A percentile compares a stretch with the other conserved stretches of the same genome.
phyloP scores from a whole-genome alignment of 345 rosid species.

The Hibiscus syriacus region DNA sequence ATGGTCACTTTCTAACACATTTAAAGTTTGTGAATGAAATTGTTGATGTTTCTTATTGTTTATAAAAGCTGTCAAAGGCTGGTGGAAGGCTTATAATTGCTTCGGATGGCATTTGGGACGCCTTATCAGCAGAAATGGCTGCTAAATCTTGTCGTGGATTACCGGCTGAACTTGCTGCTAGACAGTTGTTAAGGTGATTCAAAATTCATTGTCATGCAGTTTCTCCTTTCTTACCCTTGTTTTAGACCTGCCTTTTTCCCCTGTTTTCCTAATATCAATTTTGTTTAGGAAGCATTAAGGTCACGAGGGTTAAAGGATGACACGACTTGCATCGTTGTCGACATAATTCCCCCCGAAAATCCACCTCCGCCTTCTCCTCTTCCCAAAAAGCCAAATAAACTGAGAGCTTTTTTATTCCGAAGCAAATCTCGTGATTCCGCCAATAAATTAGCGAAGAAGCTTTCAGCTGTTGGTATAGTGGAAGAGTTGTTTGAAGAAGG shows the following conservation, averaged over 20 bases:
- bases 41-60: constrained; percentile 5
- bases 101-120: constrained; percentile 94
- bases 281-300: constrained; percentile 85
- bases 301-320: constrained; percentile 83
- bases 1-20: not conserved
- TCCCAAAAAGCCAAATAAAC: constrained; percentile 52
- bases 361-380: constrained; percentile 25
- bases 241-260: no score
- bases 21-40: not conserved
- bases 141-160: constrained; percentile 78
- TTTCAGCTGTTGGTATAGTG: constrained; percentile 60
- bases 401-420: constrained; percentile 47
- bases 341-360: constrained; percentile 73
- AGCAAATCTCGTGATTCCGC: constrained; percentile 48
- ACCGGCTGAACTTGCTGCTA: constrained; percentile 85
- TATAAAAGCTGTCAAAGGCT: constrained; percentile 55
- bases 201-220: no score
- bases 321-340: constrained; percentile 85
- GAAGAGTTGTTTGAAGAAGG: constrained; percentile 98
- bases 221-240: no score
- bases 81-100: constrained; percentile 93
- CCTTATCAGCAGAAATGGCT: constrained; percentile 65
- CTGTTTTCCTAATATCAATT: no score
- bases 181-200: constrained; percentile 93
- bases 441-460: constrained; percentile 52